Evolutionary conservation across 2,329 filamentous ascomycete genomes (phyloP).

Genomic region (Cytospora leucostoma): DNA sequence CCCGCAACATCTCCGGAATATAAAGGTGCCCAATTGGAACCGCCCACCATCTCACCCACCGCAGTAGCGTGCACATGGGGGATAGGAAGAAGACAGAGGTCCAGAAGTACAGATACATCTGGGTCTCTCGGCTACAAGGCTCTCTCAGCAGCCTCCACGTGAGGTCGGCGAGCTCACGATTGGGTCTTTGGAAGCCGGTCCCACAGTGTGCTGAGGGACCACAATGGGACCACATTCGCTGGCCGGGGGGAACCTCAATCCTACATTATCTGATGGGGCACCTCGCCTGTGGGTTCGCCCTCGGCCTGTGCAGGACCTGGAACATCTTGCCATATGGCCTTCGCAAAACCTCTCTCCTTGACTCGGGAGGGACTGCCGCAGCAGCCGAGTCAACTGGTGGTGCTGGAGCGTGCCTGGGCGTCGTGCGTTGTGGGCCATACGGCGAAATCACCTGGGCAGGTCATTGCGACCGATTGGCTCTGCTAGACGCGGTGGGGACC

Average conservation of each 20-base stretch:
- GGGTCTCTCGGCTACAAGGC: neutral
- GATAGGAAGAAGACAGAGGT: neutral
- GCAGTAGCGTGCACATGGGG: neutral
- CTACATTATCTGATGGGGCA: no score
- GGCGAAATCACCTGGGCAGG: neutral
- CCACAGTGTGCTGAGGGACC: neutral
- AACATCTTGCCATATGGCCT: no score
- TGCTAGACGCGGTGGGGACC: neutral
- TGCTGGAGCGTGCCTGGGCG: neutral
- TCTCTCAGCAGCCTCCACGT: constrained; percentile 8
- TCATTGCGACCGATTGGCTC: neutral
- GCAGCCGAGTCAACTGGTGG: neutral
- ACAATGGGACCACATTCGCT: neutral
- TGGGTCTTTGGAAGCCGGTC: neutral
- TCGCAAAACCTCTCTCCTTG: no score
- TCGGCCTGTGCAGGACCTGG: no score
- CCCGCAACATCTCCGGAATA: constrained; percentile 15
- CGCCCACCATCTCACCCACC: constrained; percentile 1
- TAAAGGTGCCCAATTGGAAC: constrained; percentile 10
- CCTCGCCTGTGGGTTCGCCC: no score
- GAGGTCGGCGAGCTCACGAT: constrained; percentile 13
- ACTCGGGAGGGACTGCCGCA: neutral
- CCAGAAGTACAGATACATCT: constrained; percentile 20
- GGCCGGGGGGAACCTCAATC: neutral
- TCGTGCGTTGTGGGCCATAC: no score